phyloP scores from a whole-genome alignment of 495 filamentous ascomycete species.

The Pseudoneurospora amorphoporcata region DNA sequence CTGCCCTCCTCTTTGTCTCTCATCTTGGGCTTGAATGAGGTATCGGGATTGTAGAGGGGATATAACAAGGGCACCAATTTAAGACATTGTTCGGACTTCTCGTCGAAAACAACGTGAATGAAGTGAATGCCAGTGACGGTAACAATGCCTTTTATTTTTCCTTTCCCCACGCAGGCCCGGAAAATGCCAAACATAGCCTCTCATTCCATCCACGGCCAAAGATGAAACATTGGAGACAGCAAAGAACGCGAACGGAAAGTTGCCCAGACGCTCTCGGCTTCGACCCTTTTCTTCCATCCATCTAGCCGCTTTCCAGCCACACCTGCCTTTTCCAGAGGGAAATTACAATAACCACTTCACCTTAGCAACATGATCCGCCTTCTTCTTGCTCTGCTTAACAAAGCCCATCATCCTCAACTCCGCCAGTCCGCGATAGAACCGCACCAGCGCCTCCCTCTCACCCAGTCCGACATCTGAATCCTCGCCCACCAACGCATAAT shows the following conservation, averaged over 20 bases:
- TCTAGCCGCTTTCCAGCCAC: neutral
- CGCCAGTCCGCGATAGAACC: slow-evolving; percentile 75
- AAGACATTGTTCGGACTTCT: neutral
- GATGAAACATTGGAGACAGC: neutral
- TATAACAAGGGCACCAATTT: neutral
- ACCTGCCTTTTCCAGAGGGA: neutral
- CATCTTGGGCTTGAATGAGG: neutral
- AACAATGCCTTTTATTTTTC: slow-evolving; percentile 3
- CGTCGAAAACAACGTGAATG: neutral
- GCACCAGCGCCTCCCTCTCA: slow-evolving; percentile 47
- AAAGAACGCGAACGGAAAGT: neutral
- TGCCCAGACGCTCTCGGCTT: neutral
- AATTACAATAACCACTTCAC: slow-evolving; percentile 36
- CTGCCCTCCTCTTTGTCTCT: neutral
- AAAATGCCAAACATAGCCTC: slow-evolving; percentile 1
- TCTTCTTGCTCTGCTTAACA: slow-evolving; percentile 82
- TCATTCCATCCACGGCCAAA: neutral
- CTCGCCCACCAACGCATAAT: slow-evolving; percentile 61
- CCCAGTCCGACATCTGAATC: slow-evolving; percentile 33
- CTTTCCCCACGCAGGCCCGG: neutral
- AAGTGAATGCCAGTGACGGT: neutral
- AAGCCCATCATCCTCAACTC: slow-evolving; percentile 79
- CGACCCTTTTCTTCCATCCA: neutral
- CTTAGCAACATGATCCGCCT: slow-evolving; percentile 84
- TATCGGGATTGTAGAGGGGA: neutral